Conservation (phyloP, 2,329 filamentous ascomycete species). For the Alternaria solani region DNA sequence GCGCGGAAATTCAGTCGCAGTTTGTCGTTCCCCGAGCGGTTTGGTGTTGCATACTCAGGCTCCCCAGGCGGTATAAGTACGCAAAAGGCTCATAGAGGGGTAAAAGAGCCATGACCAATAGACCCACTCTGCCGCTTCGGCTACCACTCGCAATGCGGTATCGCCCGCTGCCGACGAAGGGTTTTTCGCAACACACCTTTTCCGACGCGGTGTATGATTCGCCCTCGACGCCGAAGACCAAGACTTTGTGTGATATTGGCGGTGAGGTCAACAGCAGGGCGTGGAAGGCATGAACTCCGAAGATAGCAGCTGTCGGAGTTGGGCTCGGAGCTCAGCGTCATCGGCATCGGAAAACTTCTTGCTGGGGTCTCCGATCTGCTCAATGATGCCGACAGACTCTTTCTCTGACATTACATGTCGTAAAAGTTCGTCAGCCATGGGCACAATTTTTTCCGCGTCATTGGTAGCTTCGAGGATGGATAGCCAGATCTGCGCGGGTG, state of each 20-base stretch:
- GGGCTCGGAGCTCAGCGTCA: conserved; percentile 22
- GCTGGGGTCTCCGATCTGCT: conserved; percentile 26
- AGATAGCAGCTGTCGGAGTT: conserved; percentile 21
- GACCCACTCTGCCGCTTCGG: conserved; percentile 21
- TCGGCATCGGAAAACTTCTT: conserved; percentile 20
- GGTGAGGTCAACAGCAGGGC: conserved; percentile 4
- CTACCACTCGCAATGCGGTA: conserved; percentile 24
- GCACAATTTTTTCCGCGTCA: conserved; percentile 15
- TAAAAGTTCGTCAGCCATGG: conserved; percentile 22
- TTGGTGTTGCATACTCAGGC: conserved; percentile 4
- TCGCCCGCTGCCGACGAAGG: conserved; percentile 30
- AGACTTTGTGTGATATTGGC: conserved; percentile 16
- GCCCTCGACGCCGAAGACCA: conserved; percentile 19
- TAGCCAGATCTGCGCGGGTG: conserved; percentile 22
- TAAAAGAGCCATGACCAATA: conserved; percentile 13
- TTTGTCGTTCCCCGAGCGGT: conserved; percentile 11
- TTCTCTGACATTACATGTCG: conserved; percentile 17
- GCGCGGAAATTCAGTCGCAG: conserved; percentile 9
- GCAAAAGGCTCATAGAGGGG: conserved; percentile 2
- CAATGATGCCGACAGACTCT: conserved; percentile 22
- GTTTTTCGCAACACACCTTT: conserved; percentile 9
- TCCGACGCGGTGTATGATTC: conserved; percentile 20
- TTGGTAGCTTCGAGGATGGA: conserved; percentile 23
- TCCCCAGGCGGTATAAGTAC: conserved; percentile 13
- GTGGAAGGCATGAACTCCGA: conserved; percentile 11